Percentiles rank a stretch among this genome's conserved stretches.
Conservation (phyloP, 1,139 yeast species). For the Geotrichum cucujoidarum region DNA sequence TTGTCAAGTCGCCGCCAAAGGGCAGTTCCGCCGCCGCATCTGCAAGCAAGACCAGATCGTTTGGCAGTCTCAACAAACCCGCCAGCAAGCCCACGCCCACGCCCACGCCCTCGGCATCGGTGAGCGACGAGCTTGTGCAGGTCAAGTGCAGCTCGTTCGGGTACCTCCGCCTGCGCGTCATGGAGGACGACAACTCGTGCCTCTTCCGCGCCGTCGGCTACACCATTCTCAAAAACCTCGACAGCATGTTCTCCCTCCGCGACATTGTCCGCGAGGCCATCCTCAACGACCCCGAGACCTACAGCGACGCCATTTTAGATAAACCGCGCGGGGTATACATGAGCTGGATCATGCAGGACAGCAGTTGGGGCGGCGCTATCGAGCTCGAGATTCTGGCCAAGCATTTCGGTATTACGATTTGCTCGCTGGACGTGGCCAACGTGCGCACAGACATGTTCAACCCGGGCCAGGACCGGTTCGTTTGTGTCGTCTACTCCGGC, state of each 20-base stretch:
- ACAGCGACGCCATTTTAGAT: conserved; percentile 59
- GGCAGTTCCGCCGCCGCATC: neutral
- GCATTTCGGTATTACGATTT: conserved; percentile 50
- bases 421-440: conserved; percentile 65
- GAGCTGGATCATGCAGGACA: conserved; percentile 56
- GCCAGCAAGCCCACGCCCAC: conserved; percentile 9
- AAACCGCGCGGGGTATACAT: conserved; percentile 48
- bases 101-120: neutral
- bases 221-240: conserved; percentile 43
- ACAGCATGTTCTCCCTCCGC: conserved; percentile 45
- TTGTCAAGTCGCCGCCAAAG: neutral
- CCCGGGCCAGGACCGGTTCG: conserved; percentile 43
- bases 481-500: conserved; percentile 61
- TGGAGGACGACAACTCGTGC: conserved; percentile 79
- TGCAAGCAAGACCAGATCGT: neutral
- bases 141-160: conserved; percentile 17
- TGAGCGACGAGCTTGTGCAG: conserved; percentile 7
- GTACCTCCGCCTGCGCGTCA: conserved; percentile 49
- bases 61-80: neutral
- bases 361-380: conserved; percentile 85
- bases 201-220: conserved; percentile 65
- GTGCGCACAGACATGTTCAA: conserved; percentile 56
- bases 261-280: conserved; percentile 47
- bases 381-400: conserved; percentile 64
- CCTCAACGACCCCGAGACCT: conserved; percentile 42